phyloP scores from a whole-genome alignment of 2,329 filamentous ascomycete genomes.

The Cryphonectria naterciae region DNA sequence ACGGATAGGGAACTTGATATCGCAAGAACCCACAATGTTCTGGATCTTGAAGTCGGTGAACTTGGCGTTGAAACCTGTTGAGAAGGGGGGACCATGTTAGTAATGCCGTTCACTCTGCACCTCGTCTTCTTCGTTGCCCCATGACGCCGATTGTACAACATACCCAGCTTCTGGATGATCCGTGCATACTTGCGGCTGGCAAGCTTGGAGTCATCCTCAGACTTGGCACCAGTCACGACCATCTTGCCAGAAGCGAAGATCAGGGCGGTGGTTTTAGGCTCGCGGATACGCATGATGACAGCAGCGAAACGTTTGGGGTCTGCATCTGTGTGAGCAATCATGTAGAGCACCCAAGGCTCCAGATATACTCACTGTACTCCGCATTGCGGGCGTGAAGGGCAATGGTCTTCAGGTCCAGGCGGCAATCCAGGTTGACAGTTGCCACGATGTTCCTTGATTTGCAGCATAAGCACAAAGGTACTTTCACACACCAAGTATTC shows the following conservation, averaged over 20 bases:
- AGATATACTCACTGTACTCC: slow-evolving; percentile 69
- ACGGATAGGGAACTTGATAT: slow-evolving; percentile 99
- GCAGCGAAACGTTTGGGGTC: slow-evolving; percentile 84
- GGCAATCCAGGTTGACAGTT: slow-evolving; percentile 97
- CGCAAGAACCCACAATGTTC: slow-evolving; percentile 98
- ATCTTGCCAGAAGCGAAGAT: slow-evolving; percentile 99
- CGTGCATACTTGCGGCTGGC: slow-evolving; percentile 97
- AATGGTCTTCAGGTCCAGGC: slow-evolving; percentile 97
- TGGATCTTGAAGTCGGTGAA: slow-evolving; percentile 99
- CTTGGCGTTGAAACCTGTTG: slow-evolving; percentile 85
- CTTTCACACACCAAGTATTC: slow-evolving; percentile 35
- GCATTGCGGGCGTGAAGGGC: slow-evolving; percentile 97
- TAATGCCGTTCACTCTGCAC: no score
- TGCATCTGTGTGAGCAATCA: slow-evolving; percentile 23
- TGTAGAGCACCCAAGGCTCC: slow-evolving; percentile 13
- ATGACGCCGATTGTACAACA: not conserved
- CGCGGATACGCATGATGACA: slow-evolving; percentile 99
- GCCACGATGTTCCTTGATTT: slow-evolving; percentile 94
- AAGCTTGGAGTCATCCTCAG: slow-evolving; percentile 96
- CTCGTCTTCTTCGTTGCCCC: not conserved
- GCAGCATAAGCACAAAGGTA: slow-evolving; percentile 58
- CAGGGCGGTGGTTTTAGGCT: slow-evolving; percentile 96
- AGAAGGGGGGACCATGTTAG: not conserved
- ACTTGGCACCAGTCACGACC: slow-evolving; percentile 98
- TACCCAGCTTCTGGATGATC: slow-evolving; percentile 95